Percentiles rank a stretch among this genome's conserved stretches.
These are phyloP conservation scores for Aspergillus carbonarius DNA, from an alignment of 2,329 filamentous ascomycete genomes.

Conservation along the genomic window DNA sequence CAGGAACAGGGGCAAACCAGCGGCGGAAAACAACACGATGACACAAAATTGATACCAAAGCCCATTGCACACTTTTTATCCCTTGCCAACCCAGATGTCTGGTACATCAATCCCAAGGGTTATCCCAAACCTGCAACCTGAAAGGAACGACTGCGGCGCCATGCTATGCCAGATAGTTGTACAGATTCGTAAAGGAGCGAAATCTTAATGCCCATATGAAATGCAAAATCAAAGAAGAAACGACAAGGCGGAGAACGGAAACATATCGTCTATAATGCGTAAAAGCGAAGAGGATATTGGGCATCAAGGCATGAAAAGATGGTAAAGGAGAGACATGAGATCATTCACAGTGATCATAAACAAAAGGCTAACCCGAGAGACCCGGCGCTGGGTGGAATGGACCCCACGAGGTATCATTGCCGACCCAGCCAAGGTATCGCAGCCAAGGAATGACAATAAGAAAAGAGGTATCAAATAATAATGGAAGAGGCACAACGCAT, in stretches of 20 bases:
- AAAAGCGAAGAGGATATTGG: conserved; percentile 21
- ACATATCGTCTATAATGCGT: conserved; percentile 36
- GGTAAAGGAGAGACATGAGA: conserved; percentile 37
- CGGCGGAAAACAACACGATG: background rate
- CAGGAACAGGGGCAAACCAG: background rate
- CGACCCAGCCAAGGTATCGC: conserved; percentile 23
- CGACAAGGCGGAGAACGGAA: conserved; percentile 30
- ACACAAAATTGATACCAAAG: conserved; percentile 3
- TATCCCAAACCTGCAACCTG: conserved; percentile 32
- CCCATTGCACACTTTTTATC: conserved; percentile 19
- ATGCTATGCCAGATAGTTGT: conserved; percentile 38
- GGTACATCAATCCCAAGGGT: conserved; percentile 20
- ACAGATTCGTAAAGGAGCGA: conserved; percentile 37
- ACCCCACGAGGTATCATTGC: no score
- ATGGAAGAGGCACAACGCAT: conserved; percentile 7
- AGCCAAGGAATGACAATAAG: conserved; percentile 32
- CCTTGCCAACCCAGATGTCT: conserved; percentile 16
- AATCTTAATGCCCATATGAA: conserved; percentile 32
- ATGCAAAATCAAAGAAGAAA: conserved; percentile 31
- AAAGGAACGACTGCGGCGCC: conserved; percentile 40
- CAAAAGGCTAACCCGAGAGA: conserved; percentile 9
- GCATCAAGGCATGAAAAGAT: conserved; percentile 32
- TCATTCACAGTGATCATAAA: conserved; percentile 27
- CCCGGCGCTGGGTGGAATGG: conserved; percentile 22
- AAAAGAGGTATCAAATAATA: conserved; percentile 7